Conservation (phyloP, 129 eudicot genomes). For the Flaveria sonorensis region DNA sequence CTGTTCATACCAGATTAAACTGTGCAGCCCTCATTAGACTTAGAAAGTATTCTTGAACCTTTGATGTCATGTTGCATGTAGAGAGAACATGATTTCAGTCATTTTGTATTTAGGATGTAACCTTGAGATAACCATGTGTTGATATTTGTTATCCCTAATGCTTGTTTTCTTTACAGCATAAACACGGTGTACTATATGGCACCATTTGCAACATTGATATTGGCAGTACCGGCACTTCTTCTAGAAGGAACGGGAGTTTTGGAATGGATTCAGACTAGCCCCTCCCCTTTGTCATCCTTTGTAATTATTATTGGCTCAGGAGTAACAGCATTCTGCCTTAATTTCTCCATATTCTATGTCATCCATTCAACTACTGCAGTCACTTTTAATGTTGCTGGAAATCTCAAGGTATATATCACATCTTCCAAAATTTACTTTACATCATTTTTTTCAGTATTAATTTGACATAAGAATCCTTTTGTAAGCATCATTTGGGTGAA, state of each 20-base stretch:
- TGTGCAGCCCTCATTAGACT: too few species aligned
- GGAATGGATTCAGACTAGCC: slow-evolving; percentile 60
- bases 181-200: slow-evolving; percentile 99
- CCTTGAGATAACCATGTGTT: neutral
- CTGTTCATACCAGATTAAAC: too few species aligned
- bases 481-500: too few species aligned
- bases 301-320: slow-evolving; percentile 84
- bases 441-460: too few species aligned
- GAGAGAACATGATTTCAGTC: too few species aligned
- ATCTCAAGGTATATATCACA: slow-evolving; percentile 64
- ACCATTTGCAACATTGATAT: slow-evolving; percentile 91
- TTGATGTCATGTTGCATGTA: too few species aligned
- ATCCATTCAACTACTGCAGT: slow-evolving; percentile 97
- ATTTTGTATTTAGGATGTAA: too few species aligned
- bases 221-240: slow-evolving; percentile 76
- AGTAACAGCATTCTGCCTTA: slow-evolving; percentile 82
- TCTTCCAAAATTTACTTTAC: neutral
- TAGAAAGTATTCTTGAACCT: too few species aligned
- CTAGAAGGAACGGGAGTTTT: slow-evolving; percentile 88
- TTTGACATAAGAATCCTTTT: too few species aligned
- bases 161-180: slow-evolving; percentile 49
- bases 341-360: slow-evolving; percentile 91
- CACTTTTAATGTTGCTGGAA: slow-evolving; percentile 96
- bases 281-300: slow-evolving; percentile 55
- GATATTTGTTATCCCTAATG: neutral